Evolutionary conservation across 441 rosid genomes (phyloP).

Genomic region (Eruca vesicaria): DNA sequence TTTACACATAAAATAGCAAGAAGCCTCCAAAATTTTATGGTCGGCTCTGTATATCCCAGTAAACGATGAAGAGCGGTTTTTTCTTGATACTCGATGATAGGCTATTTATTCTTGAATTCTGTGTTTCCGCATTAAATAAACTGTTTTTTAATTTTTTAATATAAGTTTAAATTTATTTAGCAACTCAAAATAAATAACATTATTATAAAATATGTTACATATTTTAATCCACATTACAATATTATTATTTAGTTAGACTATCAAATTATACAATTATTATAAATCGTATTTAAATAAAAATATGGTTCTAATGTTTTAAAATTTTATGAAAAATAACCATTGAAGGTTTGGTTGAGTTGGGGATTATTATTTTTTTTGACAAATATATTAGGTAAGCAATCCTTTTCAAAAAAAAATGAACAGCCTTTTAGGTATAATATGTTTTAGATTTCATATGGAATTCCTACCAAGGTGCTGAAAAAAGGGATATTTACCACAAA

Average conservation of each 20-base stretch:
- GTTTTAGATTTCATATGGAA: too few relatives aligned
- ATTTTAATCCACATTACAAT: background rate
- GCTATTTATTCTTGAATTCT: too few relatives aligned
- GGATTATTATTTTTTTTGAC: background rate
- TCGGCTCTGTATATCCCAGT: too few relatives aligned
- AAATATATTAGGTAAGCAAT: background rate
- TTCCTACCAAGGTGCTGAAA: too few relatives aligned
- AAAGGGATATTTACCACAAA: too few relatives aligned
- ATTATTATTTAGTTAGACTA: background rate
- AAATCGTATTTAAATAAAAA: background rate
- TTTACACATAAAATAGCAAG: too few relatives aligned
- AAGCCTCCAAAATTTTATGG: too few relatives aligned
- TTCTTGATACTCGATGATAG: too few relatives aligned
- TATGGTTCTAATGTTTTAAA: background rate
- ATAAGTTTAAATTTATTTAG: background rate
- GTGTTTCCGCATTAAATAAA: too few relatives aligned
- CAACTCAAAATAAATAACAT: background rate
- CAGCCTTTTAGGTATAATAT: background rate
- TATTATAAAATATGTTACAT: background rate
- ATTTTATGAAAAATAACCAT: background rate
- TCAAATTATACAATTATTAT: background rate
- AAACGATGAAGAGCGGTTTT: too few relatives aligned
- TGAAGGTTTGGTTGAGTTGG: background rate
- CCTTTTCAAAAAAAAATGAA: background rate
- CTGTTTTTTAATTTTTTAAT: too few relatives aligned